Base-by-base conservation (phyloP, 2,329 filamentous ascomycete genomes). In the Dendrostoma leiphaemia region DNA sequence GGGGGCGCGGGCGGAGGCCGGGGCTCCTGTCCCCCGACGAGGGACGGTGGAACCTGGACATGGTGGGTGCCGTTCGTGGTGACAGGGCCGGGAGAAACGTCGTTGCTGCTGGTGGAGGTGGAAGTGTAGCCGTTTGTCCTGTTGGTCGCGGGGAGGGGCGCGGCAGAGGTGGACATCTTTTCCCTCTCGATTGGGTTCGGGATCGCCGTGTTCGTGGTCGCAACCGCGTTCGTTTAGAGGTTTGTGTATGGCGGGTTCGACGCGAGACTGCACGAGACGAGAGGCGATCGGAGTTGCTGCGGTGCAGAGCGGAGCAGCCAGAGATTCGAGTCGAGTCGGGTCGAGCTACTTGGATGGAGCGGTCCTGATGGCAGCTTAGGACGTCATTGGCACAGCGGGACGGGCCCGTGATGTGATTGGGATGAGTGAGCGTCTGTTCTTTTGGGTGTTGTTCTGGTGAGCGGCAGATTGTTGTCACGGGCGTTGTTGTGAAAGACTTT, bases 1-100 rank as follows among this genome's bases (percentile, higher is more conserved):
- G 77, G 75, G 19, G 73, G 71, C 4, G 71, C 70, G 45, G 73
- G 72, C 19, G 72, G 71, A n/a, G 70, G 71, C 49, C 73, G 69
- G 43, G 66, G 71, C 45, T 76, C 73, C 61, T 74, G 73, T 45
- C 48, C 56, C 7, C 37, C 48, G 28, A 51, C 17, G 29, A 38
- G 8, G 50, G 67, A 62, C 28, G 59, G 54, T 49, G n/a, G n/a
- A n/a, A n/a, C n/a, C n/a, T n/a, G n/a, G n/a, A 62, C 53, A 51
- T 69, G 66, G 37, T 59, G 53, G n/a, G n/a, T n/a, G 45, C 71
- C 69, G 57, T 71, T 74, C 26, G 65, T 54, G 45, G 67, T 32
- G 12, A 21, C 44, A 34, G 29, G 44, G 3, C 8, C 55, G 50
- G 64, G 60, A 17, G 64, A 44, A 34, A 69, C 67, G 48, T 71